A percentile compares a stretch with the other conserved stretches of the same genome.
Conservation (phyloP, 164 flowering plant genomes). For the Akebia trifoliata region DNA sequence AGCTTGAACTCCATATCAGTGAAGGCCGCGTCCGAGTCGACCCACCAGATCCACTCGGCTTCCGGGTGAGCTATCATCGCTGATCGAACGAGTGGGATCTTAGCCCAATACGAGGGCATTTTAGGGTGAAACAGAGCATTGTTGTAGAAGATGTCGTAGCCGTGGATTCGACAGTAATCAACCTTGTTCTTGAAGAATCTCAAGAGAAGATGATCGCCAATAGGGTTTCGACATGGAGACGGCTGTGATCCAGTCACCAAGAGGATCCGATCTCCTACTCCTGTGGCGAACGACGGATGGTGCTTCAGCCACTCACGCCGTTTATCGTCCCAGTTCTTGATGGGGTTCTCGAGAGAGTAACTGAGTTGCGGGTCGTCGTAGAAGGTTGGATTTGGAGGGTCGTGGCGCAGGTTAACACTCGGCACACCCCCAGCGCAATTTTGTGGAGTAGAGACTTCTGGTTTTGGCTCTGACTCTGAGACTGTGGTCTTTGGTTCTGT, state of each 20-base stretch:
- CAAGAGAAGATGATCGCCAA: slow-evolving; percentile 44
- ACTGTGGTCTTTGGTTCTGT: too few species aligned
- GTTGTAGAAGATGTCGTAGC: slow-evolving; percentile 48
- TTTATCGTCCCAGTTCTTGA: slow-evolving; percentile 38
- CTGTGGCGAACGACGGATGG: slow-evolving; percentile 30
- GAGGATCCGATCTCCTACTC: slow-evolving; percentile 18
- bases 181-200: slow-evolving; percentile 54
- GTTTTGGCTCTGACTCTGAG: too few species aligned
- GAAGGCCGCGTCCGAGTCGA: slow-evolving; percentile 91
- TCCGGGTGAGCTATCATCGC: slow-evolving; percentile 98
- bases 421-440: too few species aligned
- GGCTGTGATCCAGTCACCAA: slow-evolving; percentile 31
- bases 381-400: slow-evolving; percentile 21
- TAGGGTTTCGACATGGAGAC: slow-evolving; percentile 35
- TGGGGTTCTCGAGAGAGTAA: slow-evolving; percentile 27
- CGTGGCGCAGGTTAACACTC: too few species aligned
- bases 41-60: slow-evolving; percentile 99
- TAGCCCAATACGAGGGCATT: slow-evolving; percentile 84
- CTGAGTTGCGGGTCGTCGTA: slow-evolving; percentile 40
- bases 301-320: slow-evolving; percentile 28
- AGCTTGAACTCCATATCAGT: slow-evolving; percentile 93
- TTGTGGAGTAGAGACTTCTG: too few species aligned
- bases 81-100: slow-evolving; percentile 63
- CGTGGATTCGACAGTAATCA: slow-evolving; percentile 45
- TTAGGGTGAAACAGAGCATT: slow-evolving; percentile 44